Conservation (phyloP, 352 stramenopile species). For the Phytophthora sp. region DNA sequence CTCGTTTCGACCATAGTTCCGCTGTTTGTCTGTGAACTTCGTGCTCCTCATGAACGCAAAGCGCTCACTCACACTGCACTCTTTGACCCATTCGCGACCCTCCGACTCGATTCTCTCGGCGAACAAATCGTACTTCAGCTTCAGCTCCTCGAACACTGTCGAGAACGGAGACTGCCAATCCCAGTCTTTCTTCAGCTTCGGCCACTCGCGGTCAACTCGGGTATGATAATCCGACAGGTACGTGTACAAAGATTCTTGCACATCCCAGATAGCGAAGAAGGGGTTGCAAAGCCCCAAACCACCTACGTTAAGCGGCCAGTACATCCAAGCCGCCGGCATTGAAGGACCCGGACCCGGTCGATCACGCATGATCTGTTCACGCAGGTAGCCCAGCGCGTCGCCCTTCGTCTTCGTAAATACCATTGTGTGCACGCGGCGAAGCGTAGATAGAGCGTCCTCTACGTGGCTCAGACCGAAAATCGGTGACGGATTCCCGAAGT, state of each 20-base stretch:
- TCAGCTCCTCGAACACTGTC: slow-evolving; percentile 28
- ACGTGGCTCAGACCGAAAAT: slow-evolving; percentile 41
- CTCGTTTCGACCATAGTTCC: slow-evolving; percentile 21
- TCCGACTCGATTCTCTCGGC: slow-evolving; percentile 29
- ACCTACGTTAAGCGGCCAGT: slow-evolving; percentile 49
- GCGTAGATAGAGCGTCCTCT: slow-evolving; percentile 36
- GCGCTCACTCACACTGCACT: slow-evolving; percentile 3
- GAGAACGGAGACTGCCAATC: slow-evolving; percentile 48
- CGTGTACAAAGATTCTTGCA: slow-evolving; percentile 32
- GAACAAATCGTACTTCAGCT: slow-evolving; percentile 39
- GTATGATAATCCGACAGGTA: slow-evolving; percentile 38
- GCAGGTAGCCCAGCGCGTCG: slow-evolving; percentile 41
- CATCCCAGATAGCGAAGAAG: slow-evolving; percentile 46
- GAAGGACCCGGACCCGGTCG: slow-evolving; percentile 12
- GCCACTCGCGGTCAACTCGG: slow-evolving; percentile 29
- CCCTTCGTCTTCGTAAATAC: slow-evolving; percentile 45
- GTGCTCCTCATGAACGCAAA: slow-evolving; percentile 42
- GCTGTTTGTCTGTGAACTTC: slow-evolving; percentile 28
- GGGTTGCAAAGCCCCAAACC: slow-evolving; percentile 53
- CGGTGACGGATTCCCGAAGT: slow-evolving; percentile 45
- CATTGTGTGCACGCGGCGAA: slow-evolving; percentile 39
- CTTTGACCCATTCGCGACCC: slow-evolving; percentile 29
- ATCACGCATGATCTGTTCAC: slow-evolving; percentile 27
- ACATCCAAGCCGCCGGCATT: slow-evolving; percentile 43
- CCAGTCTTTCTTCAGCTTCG: slow-evolving; percentile 45